Conservation (phyloP, 129 eudicot genomes). For the Flaveria brownii region DNA sequence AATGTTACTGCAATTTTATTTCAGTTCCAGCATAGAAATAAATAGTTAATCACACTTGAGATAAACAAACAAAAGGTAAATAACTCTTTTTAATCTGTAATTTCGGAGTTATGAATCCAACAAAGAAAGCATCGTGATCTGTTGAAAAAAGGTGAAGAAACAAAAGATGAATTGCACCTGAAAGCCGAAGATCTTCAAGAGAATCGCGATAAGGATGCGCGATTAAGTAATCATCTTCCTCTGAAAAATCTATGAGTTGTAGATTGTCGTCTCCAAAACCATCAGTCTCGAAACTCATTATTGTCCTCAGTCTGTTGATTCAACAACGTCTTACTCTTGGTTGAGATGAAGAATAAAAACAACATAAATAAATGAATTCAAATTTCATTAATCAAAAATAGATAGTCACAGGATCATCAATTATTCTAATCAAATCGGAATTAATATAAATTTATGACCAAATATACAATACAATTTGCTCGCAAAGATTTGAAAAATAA, state of each 20-base stretch:
- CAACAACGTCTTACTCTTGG: neutral
- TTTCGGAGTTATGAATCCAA: neutral
- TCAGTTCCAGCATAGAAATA: slow-evolving; percentile 11
- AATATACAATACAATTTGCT: slow-evolving; percentile 16
- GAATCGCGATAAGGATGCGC: slow-evolving; percentile 47
- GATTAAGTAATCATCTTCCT: slow-evolving; percentile 33
- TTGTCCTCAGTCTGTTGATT: neutral
- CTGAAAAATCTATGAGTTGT: slow-evolving; percentile 50
- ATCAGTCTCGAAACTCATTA: slow-evolving; percentile 16
- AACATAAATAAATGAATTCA: slow-evolving; percentile 4
- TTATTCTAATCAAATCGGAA: slow-evolving; percentile 12
- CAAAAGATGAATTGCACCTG: slow-evolving; percentile 35
- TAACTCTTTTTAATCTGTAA: neutral
- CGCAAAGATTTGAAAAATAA: slow-evolving; percentile 3
- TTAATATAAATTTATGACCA: slow-evolving; percentile 21
- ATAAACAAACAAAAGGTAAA: neutral
- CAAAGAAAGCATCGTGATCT: neutral
- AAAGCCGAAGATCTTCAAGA: slow-evolving; percentile 58
- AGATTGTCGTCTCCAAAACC: slow-evolving; percentile 46
- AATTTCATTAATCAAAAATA: slow-evolving; percentile 8
- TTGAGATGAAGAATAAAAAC: slow-evolving; percentile 16
- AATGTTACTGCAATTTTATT: slow-evolving; percentile 35
- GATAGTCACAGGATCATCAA: slow-evolving; percentile 22
- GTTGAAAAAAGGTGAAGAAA: neutral
- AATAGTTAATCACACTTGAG: neutral